Percentiles rank a stretch among this genome's conserved stretches.
Conservation (phyloP, 2,329 filamentous ascomycete genomes). For the Aspergillus arachidicola region DNA sequence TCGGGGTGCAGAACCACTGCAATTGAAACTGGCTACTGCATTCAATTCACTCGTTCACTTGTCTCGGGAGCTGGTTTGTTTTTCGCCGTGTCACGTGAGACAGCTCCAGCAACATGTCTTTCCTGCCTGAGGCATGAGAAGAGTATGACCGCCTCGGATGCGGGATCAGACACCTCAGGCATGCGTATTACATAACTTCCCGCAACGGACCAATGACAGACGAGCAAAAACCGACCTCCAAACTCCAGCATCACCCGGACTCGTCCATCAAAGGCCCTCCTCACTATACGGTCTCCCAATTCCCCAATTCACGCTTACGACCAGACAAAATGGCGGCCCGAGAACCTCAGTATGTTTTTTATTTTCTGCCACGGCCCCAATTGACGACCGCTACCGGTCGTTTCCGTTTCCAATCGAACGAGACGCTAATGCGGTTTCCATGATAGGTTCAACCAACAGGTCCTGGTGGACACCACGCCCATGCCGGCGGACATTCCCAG, state of each 20-base stretch:
- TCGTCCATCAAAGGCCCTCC: conserved; percentile 21
- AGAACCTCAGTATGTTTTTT: conserved; percentile 23
- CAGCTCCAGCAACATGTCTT: not conserved
- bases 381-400: conserved; percentile 18
- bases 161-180: conserved; percentile 11
- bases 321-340: conserved; percentile 24
- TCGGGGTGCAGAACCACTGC: not conserved
- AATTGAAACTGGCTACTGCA: not conserved
- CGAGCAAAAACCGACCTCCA: conserved; percentile 37
- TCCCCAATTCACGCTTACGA: not conserved
- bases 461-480: conserved; percentile 93
- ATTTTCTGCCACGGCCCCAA: conserved; percentile 15
- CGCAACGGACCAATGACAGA: conserved; percentile 36
- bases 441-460: conserved; percentile 88
- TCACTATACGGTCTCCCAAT: conserved; percentile 3
- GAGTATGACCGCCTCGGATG: not conserved
- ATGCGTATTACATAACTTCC: conserved; percentile 21
- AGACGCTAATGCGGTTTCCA: not conserved
- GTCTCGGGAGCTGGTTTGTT: conserved; percentile 15
- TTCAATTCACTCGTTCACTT: not conserved
- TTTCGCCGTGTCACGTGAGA: conserved; percentile 21
- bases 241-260: conserved; percentile 32
- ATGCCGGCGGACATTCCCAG: conserved; percentile 89
- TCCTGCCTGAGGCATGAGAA: not conserved
- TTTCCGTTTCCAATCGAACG: not conserved